These are phyloP conservation scores for Proliferodiscus dingleyae DNA, from an alignment of 2,329 filamentous ascomycete species.

Conservation along the genomic window DNA sequence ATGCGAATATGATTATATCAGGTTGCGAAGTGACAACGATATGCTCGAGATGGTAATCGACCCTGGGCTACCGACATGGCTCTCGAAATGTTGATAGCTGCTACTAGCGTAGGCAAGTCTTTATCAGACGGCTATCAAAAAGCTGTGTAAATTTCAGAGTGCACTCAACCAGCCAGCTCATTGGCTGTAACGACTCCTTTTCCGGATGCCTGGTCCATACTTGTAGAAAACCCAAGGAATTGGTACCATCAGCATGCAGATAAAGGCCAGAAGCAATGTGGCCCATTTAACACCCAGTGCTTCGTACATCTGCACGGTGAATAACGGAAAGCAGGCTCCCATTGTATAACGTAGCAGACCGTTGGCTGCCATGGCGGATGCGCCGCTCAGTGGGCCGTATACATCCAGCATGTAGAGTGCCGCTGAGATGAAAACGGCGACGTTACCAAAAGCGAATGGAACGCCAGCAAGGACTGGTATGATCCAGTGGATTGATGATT, in stretches of 20 bases:
- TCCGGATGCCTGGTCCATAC: neutral
- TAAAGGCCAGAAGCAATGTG: neutral
- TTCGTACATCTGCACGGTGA: neutral
- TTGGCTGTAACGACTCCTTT: too few relatives aligned
- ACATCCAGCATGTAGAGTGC: conserved; percentile 27
- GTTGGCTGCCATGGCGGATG: conserved; percentile 3
- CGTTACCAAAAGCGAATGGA: conserved; percentile 53
- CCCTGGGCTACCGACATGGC: too few relatives aligned
- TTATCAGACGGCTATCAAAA: too few relatives aligned
- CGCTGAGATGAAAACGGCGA: conserved; percentile 44
- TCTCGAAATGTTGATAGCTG: too few relatives aligned
- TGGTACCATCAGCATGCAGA: neutral
- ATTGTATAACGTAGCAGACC: conserved; percentile 1
- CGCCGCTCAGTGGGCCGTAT: neutral
- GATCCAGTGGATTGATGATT: conserved; percentile 8
- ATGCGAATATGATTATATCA: too few relatives aligned
- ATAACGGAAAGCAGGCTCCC: neutral
- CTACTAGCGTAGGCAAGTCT: too few relatives aligned
- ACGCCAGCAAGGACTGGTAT: conserved; percentile 34
- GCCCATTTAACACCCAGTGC: neutral
- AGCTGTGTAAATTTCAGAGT: too few relatives aligned
- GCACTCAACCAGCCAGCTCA: too few relatives aligned
- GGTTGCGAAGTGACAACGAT: too few relatives aligned
- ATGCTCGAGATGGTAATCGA: too few relatives aligned
- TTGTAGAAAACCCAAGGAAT: neutral